Evolutionary conservation across 805 yeast genomes (phyloP), one percentile per base, ranked within the genome.

Genomic region (Martiniozyma abietophila): DNA sequence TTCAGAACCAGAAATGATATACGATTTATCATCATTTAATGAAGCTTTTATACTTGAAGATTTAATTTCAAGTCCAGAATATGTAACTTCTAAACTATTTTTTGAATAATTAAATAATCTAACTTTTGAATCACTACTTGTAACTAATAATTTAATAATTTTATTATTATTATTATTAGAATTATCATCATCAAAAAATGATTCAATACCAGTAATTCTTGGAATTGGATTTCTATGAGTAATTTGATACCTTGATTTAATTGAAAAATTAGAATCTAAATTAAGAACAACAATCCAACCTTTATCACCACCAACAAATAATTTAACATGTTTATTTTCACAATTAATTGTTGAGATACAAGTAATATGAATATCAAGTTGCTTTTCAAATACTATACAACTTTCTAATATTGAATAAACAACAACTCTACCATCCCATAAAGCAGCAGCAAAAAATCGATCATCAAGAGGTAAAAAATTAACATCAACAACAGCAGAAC

Each of bases 371-470:
- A 74, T 77, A 4, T 35, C 39, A 14, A 81, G 69, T 30, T 77
- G 77, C 32, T 69, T 64, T 43, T 73, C 66, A 50, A 60, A 80
- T 7, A 78, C 66, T 4, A 80, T 76, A 29, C 69, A 69, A 24
- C 67, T 64, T 38, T 88, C 96, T 30, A 86, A 62, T 18, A 88
- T 77, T 1, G 89, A 80, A 94, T 95, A 84, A n/a, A 88, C 54
- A 36, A 94, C 59, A 12, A 83, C 65, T 16, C 70, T 64, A 39
- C 80, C 78, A 48, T 85, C 95, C 42, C 86, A 60, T 33, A 89
- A 80, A 5, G 94, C 89, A 43, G 86, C 76, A 3, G 80, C 53
- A 53, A 88, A 84, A 51, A 88, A 88, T 17, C 96, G 58, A 51
- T 88, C 96, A 56, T 88, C 96, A 1, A 61, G 61, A 1, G 92